Evolutionary conservation across 192 early-diverging fungal genomes (phyloP).

Genomic region (Coemansia sp.): DNA sequence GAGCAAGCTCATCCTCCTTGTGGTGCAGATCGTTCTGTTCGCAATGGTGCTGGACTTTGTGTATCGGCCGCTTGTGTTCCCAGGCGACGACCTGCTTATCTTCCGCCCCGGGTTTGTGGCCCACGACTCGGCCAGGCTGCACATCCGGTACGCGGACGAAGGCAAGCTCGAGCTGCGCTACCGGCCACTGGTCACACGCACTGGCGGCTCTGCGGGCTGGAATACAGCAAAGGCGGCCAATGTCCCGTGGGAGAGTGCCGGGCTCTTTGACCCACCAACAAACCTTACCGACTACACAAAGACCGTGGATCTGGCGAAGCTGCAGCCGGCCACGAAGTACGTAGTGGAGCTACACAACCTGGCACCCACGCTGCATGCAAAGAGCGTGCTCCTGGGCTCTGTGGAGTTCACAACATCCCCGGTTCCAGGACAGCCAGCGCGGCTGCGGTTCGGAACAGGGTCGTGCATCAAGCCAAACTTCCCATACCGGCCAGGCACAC

Average conservation of each 20-base stretch:
- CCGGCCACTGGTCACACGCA: neutral
- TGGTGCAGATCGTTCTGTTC: constrained; percentile 30
- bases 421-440: constrained; percentile 15
- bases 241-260: constrained; percentile 37
- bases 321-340: constrained; percentile 42
- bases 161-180: constrained; percentile 45
- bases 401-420: constrained; percentile 42
- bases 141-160: constrained; percentile 38
- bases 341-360: constrained; percentile 34
- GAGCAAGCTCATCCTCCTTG: constrained; percentile 19
- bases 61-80: constrained; percentile 39
- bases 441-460: constrained; percentile 45
- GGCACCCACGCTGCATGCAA: constrained; percentile 22
- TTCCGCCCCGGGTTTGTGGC: constrained; percentile 47
- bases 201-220: neutral
- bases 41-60: constrained; percentile 54
- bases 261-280: constrained; percentile 23
- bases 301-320: constrained; percentile 22
- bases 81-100: constrained; percentile 28
- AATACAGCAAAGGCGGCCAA: constrained; percentile 7
- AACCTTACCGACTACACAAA: constrained; percentile 31
- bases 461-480: constrained; percentile 58
- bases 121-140: constrained; percentile 42
- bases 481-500: constrained; percentile 37
- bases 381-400: constrained; percentile 27